phyloP scores from a whole-genome alignment of 177 flowering plant genomes.

The Vitis hybrid region DNA sequence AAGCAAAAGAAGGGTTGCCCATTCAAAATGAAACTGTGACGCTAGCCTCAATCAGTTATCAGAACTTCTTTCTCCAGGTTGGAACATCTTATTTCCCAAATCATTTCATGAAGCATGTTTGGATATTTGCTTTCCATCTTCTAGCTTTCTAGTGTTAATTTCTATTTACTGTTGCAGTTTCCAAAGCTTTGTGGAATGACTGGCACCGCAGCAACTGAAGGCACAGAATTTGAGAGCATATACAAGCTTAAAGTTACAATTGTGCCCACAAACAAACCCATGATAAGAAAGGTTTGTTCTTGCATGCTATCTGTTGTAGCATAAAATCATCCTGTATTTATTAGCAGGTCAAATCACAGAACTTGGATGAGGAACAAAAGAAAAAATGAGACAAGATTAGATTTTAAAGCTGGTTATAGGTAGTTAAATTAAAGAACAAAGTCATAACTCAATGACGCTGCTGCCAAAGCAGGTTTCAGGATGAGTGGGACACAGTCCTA shows the following conservation, averaged over 20 bases:
- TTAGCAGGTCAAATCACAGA: not conserved
- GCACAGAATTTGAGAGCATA: constrained; percentile 94
- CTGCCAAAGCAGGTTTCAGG: too few relatives aligned
- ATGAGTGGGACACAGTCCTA: too few relatives aligned
- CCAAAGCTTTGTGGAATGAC: constrained; percentile 99
- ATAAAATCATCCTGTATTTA: not conserved
- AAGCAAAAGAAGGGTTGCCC: constrained; percentile 97
- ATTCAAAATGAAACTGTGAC: constrained; percentile 97
- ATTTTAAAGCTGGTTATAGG: not conserved
- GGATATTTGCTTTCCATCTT: not conserved
- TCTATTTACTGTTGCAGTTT: constrained; percentile 49
- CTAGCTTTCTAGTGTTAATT: constrained; percentile 14
- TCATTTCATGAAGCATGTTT: not conserved
- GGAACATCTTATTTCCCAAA: constrained; percentile 8
- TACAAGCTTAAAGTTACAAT: constrained; percentile 97
- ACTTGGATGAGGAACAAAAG: not conserved
- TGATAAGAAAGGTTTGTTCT: constrained; percentile 84
- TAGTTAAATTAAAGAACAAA: not conserved
- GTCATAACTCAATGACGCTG: too few relatives aligned
- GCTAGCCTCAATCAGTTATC: constrained; percentile 95
- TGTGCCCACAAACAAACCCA: constrained; percentile 97
- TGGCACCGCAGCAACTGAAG: constrained; percentile 98
- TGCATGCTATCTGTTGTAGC: constrained; percentile 1
- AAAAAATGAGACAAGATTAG: not conserved
- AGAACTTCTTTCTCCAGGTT: constrained; percentile 98